Percentiles rank a stretch among this genome's conserved stretches.
Conservation (phyloP, 2,329 filamentous ascomycete species). For the Phialemonium atrogriseum region DNA sequence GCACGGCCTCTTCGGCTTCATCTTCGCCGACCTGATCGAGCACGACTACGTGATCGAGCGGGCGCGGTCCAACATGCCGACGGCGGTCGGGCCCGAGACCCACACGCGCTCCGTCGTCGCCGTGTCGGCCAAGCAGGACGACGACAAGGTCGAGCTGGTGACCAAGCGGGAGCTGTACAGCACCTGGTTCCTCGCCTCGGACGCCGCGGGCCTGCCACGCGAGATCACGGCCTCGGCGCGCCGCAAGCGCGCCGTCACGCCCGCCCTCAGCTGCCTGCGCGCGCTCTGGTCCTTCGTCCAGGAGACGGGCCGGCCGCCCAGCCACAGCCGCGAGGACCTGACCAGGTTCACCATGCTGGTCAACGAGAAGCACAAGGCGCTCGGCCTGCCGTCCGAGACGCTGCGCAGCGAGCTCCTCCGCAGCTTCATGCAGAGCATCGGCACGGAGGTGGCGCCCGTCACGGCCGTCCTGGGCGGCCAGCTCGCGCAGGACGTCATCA, state of each 20-base stretch:
- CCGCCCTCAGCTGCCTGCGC: conserved; percentile 75
- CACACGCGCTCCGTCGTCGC: conserved; percentile 68
- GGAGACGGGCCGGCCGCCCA: conserved; percentile 40
- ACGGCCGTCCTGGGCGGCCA: conserved; percentile 84
- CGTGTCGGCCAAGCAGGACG: conserved; percentile 62
- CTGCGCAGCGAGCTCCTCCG: conserved; percentile 66
- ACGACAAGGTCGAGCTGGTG: conserved; percentile 73
- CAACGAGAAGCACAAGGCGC: conserved; percentile 67
- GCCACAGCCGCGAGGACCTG: conserved; percentile 56
- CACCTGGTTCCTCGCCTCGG: conserved; percentile 73
- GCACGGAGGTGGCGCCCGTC: conserved; percentile 76
- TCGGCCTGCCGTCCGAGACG: conserved; percentile 60
- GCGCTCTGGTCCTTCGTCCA: conserved; percentile 85
- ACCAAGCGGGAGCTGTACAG: conserved; percentile 89
- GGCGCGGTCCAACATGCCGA: conserved; percentile 66
- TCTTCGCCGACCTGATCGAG: conserved; percentile 85
- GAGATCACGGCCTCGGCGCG: conserved; percentile 64
- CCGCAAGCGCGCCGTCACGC: conserved; percentile 68
- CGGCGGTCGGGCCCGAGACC: conserved; percentile 56
- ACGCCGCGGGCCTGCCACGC: conserved; percentile 62
- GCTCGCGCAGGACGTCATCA: conserved; percentile 94
- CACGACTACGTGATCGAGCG: conserved; percentile 89
- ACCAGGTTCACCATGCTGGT: conserved; percentile 69
- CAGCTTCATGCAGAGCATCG: conserved; percentile 79
- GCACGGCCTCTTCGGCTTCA: conserved; percentile 88